Base-by-base conservation (phyloP, 106 monocot genomes). In the Xerophyta viscosa region DNA sequence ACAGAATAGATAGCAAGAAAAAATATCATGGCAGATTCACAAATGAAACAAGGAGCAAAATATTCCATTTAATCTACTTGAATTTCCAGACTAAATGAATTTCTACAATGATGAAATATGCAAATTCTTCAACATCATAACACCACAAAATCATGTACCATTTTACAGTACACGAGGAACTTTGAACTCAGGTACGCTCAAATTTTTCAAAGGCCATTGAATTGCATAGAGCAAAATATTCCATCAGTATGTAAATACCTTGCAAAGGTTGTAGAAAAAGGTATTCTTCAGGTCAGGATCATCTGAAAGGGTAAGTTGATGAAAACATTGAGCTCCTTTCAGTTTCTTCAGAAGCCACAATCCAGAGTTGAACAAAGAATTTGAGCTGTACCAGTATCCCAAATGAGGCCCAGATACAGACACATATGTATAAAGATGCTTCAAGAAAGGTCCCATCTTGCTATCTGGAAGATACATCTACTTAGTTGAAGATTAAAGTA, bases 311-410 rank as follows among this genome's bases (percentile, higher is more conserved):
- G 96, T 98, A 55, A 98, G 85, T 50, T 98, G 89, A 77, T 89
- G 89, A 58, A 98, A 82, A 70, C 78, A 78, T 39, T 82, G 89
- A 26, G 82, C 60, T 54, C 77, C 74, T 54, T 98, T 89, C 26
- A 98, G 62, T 67, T 98, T 98, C 73, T 86, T 98, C 29, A 89
- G 58, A 43, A 98, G 77, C 96, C 96, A 98, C 46, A 98, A 62
- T 7, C 96, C 96, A 52, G 96, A 98, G 60, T 89, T 89, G 69
- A 98, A 98, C 58, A 98, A 63, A 27, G 96, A 98, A 30, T 89
- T 85, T 61, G 96, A 89, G 60, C 85, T 89, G 57, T 98, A 98
- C 73, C 75, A 85, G 54, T 98, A 96, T 15, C 88, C 88, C 42
- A 98, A 56, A 42, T 98, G 96, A 13, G 96, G 96, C 17, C 96